Conservation (phyloP, 768 basidiomycete genomes). For the Lepiota subincarnata region DNA sequence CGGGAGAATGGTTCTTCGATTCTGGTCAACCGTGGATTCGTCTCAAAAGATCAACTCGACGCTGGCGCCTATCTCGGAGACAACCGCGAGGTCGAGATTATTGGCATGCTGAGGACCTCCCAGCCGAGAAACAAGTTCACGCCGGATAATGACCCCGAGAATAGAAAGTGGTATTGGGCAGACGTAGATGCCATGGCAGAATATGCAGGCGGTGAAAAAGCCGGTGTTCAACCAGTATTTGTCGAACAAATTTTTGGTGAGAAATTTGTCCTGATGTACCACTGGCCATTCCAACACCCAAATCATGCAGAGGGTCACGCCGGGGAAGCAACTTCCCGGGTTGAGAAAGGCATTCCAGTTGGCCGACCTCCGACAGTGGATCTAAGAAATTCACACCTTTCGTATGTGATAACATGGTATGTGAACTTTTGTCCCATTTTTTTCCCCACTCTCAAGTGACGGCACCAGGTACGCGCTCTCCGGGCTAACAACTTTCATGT, state of each 20-base stretch:
- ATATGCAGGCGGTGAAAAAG: constrained; percentile 66
- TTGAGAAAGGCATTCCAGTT: constrained; percentile 75
- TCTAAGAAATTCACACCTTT: constrained; percentile 88
- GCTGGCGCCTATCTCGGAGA: constrained; percentile 31
- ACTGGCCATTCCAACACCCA: neutral
- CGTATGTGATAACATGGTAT: constrained; percentile 94
- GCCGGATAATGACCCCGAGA: constrained; percentile 78
- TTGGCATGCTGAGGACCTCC: constrained; percentile 84
- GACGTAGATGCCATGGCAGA: constrained; percentile 81
- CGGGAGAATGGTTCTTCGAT: constrained; percentile 80
- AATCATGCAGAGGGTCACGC: constrained; percentile 70
- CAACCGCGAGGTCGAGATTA: constrained; percentile 60
- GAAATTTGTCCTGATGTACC: constrained; percentile 18
- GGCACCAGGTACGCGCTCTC: constrained; percentile 81
- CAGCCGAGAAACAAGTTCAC: constrained; percentile 77
- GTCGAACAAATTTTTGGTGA: constrained; percentile 89
- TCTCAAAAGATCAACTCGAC: constrained; percentile 49
- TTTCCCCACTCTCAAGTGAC: neutral
- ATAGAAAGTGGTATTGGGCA: constrained; percentile 89
- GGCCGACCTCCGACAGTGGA: constrained; percentile 83
- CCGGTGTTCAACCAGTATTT: constrained; percentile 80
- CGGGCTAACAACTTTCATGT: constrained; percentile 81
- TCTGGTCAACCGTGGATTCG: constrained; percentile 90
- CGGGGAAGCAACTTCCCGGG: constrained; percentile 57
- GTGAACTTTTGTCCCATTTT: constrained; percentile 16